These are phyloP conservation scores for Ehretia macrophylla DNA, from an alignment of 257 asterid genomes.

Conservation along the genomic window DNA sequence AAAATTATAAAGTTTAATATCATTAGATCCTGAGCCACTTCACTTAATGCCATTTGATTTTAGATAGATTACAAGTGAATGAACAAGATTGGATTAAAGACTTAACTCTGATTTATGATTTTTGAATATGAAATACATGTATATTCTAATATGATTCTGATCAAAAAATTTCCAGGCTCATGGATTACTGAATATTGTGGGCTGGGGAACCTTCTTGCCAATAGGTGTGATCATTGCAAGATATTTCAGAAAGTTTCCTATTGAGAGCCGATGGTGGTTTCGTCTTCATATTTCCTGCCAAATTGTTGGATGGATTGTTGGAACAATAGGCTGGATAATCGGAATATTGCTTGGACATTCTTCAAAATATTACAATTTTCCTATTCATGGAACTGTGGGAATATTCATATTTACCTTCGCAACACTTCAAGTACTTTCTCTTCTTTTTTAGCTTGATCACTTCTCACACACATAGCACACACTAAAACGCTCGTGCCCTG, in stretches of 20 bases:
- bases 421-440: constrained; percentile 44
- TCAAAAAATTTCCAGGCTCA: constrained; percentile 45
- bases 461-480: too few relatives aligned
- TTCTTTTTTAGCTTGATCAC: too few relatives aligned
- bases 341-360: constrained; percentile 51
- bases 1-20: too few relatives aligned
- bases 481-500: too few relatives aligned
- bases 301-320: constrained; percentile 37
- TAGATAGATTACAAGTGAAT: too few relatives aligned
- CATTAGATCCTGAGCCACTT: too few relatives aligned
- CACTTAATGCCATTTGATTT: too few relatives aligned
- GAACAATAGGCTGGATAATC: constrained; percentile 38
- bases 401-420: constrained; percentile 41
- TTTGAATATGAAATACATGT: too few relatives aligned
- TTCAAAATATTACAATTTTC: constrained; percentile 32
- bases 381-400: constrained; percentile 33
- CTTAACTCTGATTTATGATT: too few relatives aligned
- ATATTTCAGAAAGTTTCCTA: constrained; percentile 30
- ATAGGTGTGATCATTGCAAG: constrained; percentile 50
- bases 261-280: constrained; percentile 12
- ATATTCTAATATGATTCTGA: too few relatives aligned
- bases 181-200: constrained; percentile 53
- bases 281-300: constrained; percentile 37
- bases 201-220: constrained; percentile 64
- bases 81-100: too few relatives aligned